Evolutionary conservation across 768 basidiomycete species (phyloP), one percentile per base, ranked within the genome.

Genomic region (Kwoniella dejecticola): DNA sequence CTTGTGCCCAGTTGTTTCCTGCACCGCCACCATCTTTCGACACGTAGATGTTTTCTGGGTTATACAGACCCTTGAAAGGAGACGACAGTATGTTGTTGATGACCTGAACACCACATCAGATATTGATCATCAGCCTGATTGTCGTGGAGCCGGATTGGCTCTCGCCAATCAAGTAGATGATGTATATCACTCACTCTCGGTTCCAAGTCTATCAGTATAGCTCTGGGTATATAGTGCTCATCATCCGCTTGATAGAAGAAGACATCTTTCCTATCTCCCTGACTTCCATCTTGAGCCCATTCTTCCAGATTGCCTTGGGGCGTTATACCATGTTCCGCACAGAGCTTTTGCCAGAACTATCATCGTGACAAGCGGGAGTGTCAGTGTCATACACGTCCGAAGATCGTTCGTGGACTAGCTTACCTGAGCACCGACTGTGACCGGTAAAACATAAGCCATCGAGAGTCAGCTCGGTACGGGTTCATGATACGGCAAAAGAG

Each of bases 161-260:
- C n/a, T n/a, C n/a, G n/a, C n/a, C n/a, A n/a, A n/a, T n/a, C n/a
- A n/a, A n/a, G n/a, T n/a, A n/a, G 21, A 41, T 31, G 5, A 61
- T 21, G 21, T 24, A 24, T 21, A 30, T 33, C 45, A 82, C 87
- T 77, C 74, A 96, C 95, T 77, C 96, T 84, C 19, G 96, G 96
- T 77, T 99, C 96, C 26, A 96, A 84, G 80, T 99, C 96, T 41
- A 79, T 87, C 38, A 99, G 84, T 63, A 99, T 95, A 4, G 96
- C 91, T 53, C 96, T 85, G 1, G 96, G 96, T 62, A 99, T 94
- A 79, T 98, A 99, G 72, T 96, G 94, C 78, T 98, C 96, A 74
- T 99, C 96, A 77, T 99, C 96, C n/a, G 96, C 96, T 79, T 98
- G 95, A 78, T 99, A 98, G 82, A 99, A 99, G 81, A 99, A 99